These are phyloP conservation scores for Cladosporium oxysporum DNA, from an alignment of 2,329 filamentous ascomycete genomes.

Conservation along the genomic window DNA sequence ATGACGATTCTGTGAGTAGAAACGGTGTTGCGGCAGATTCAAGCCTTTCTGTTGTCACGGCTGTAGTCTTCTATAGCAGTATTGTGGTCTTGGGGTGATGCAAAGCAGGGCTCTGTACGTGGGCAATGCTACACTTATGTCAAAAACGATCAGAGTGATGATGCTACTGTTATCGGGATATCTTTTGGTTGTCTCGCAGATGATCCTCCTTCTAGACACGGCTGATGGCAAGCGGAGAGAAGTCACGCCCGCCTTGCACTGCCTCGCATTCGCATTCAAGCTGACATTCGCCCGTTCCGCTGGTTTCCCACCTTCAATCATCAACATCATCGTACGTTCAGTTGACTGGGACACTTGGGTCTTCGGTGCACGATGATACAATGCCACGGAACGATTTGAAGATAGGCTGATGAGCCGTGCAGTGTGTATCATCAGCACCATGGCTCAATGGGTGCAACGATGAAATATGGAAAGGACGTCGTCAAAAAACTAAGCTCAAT, in stretches of 20 bases:
- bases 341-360: no score
- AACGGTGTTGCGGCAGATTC: neutral
- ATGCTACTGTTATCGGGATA: neutral
- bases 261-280: conserved; percentile 3
- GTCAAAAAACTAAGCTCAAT: neutral
- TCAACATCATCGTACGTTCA: neutral
- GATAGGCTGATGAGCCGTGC: no score
- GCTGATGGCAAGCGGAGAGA: neutral
- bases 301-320: neutral
- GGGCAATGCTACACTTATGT: no score
- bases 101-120: no score
- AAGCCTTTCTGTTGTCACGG: neutral
- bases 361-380: no score
- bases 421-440: neutral
- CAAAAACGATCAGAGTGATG: no score
- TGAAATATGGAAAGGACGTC: neutral
- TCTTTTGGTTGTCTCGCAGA: neutral
- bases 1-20: conserved; percentile 38
- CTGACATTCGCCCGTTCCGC: neutral
- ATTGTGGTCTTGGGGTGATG: neutral
- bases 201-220: neutral
- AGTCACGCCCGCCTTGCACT: neutral
- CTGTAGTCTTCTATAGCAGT: neutral
- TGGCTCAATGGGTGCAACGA: neutral
- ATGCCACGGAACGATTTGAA: no score